These are phyloP conservation scores for Termitomyces sp. DNA, from an alignment of 768 basidiomycete species.

Conservation along the genomic window DNA sequence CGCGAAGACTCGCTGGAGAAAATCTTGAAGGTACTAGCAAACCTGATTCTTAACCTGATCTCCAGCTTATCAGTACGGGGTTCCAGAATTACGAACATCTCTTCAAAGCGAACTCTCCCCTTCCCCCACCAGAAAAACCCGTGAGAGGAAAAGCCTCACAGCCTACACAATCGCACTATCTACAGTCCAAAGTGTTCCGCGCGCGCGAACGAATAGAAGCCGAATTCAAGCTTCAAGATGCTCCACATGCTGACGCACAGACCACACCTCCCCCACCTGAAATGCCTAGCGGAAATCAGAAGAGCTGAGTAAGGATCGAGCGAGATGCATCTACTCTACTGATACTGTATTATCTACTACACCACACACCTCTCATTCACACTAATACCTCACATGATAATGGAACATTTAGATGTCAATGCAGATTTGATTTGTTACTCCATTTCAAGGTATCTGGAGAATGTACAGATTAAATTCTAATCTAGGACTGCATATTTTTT, in stretches of 20 bases:
- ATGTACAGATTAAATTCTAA: conserved; percentile 23
- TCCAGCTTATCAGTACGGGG: conserved; percentile 1
- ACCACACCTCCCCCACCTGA: conserved; percentile 17
- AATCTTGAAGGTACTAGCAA: conserved; percentile 59
- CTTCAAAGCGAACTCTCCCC: conserved; percentile 83
- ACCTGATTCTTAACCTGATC: not conserved
- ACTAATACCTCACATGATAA: not conserved
- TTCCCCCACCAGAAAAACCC: conserved; percentile 47
- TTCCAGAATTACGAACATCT: conserved; percentile 89
- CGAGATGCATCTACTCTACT: conserved; percentile 3
- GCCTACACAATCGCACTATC: conserved; percentile 75
- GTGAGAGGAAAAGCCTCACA: conserved; percentile 38
- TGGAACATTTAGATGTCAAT: conserved; percentile 2
- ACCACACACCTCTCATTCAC: conserved; percentile 13
- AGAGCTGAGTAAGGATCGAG: conserved; percentile 6
- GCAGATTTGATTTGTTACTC: not conserved
- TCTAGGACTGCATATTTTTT: conserved; percentile 89
- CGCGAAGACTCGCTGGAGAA: conserved; percentile 63
- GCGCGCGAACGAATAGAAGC: conserved; percentile 95
- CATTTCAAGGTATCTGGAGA: not conserved
- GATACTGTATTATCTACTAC: conserved; percentile 12
- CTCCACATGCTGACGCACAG: conserved; percentile 8
- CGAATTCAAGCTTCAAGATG: conserved; percentile 41
- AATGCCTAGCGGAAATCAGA: conserved; percentile 8
- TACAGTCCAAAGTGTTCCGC: conserved; percentile 95